Conservation (phyloP, 2,329 filamentous ascomycete genomes). For the Ascocoryne sarcoides region DNA sequence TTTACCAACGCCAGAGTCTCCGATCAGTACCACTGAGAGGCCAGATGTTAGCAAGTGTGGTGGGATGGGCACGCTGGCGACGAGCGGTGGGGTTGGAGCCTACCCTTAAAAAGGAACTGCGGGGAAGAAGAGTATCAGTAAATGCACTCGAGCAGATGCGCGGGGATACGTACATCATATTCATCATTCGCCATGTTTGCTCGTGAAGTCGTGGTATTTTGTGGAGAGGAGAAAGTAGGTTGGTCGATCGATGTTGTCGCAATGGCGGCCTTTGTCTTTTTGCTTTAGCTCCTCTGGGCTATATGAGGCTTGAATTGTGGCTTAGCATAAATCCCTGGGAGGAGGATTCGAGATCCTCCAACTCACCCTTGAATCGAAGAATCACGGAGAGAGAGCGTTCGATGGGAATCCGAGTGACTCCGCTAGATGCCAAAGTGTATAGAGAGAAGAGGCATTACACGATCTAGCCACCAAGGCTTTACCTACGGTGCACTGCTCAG, state of each 20-base stretch:
- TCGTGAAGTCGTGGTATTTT: conserved; percentile 13
- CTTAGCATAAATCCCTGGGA: neutral
- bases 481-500: no score
- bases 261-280: conserved; percentile 11
- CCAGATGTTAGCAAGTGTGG: conserved; percentile 26
- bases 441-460: no score
- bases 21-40: conserved; percentile 82
- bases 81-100: conserved; percentile 19
- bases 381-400: no score
- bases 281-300: conserved; percentile 1
- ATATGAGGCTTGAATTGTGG: neutral
- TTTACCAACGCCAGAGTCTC: conserved; percentile 98
- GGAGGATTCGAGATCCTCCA: no score
- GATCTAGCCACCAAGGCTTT: no score
- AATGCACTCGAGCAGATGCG: conserved; percentile 23
- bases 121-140: conserved; percentile 29
- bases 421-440: no score
- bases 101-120: conserved; percentile 99
- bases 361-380: no score
- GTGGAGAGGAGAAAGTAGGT: neutral
- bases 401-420: no score
- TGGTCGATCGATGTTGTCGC: conserved; percentile 12
- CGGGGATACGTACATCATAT: conserved; percentile 75
- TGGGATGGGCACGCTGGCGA: conserved; percentile 18
- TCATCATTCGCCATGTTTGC: conserved; percentile 96